These are phyloP conservation scores for Penicillium sp. DNA, from an alignment of 2,329 filamentous ascomycete species.

Conservation along the genomic window DNA sequence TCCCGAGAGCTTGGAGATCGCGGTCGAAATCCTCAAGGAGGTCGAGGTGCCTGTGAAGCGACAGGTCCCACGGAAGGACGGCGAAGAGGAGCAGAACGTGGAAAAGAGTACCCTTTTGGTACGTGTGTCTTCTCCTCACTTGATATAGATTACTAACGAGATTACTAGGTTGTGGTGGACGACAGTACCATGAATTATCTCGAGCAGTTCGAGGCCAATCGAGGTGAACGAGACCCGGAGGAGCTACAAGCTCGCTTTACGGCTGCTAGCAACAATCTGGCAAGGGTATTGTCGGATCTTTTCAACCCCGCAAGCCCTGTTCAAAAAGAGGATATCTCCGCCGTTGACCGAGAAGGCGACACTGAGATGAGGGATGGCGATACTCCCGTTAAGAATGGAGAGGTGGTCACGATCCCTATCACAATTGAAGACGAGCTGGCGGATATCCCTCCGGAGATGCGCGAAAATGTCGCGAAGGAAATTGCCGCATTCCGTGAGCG, in stretches of 20 bases:
- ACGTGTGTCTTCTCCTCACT: conserved; percentile 18
- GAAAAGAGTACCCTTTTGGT: conserved; percentile 69
- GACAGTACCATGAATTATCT: conserved; percentile 77
- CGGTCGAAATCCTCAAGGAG: conserved; percentile 77
- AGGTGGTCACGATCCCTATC: conserved; percentile 85
- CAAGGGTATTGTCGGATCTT: conserved; percentile 64
- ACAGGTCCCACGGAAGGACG: conserved; percentile 50
- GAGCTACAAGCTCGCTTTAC: conserved; percentile 65
- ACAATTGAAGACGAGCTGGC: conserved; percentile 87
- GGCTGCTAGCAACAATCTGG: conserved; percentile 63
- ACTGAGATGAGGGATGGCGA: conserved; percentile 62
- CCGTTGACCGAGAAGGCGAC: conserved; percentile 62
- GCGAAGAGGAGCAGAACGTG: conserved; percentile 46
- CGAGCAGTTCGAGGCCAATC: conserved; percentile 69
- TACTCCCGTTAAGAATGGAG: conserved; percentile 53
- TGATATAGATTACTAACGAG: conserved; percentile 14
- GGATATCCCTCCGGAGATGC: conserved; percentile 93
- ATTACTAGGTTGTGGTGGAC: conserved; percentile 62
- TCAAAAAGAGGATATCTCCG: conserved; percentile 44
- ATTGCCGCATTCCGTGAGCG: conserved; percentile 92
- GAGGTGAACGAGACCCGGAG: conserved; percentile 59
- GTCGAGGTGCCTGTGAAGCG: conserved; percentile 76
- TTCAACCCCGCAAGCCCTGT: conserved; percentile 59
- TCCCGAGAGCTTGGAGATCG: conserved; percentile 76
- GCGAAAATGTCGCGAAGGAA: conserved; percentile 87